Evolutionary conservation across 1,139 yeast genomes (phyloP), one percentile per base, ranked within the genome.

Genomic region (Blastobotrys indianensis): DNA sequence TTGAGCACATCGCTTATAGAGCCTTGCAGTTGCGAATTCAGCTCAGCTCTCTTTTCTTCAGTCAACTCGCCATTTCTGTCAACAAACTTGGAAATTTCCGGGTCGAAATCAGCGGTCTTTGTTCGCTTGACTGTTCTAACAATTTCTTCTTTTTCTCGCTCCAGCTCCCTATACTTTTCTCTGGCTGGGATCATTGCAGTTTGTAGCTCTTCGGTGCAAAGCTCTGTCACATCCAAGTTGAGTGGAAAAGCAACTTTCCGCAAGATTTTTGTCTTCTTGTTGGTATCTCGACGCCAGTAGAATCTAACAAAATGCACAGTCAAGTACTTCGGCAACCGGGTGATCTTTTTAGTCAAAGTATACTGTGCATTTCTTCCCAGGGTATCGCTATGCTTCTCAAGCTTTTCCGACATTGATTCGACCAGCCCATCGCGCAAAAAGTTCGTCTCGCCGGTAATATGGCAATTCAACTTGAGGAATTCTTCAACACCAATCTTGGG

Each of bases 181-280:
- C 97, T 80, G 11, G 79, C 76, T 42, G 81, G 77, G 17, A 82
- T 74, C 61, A 88, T 80, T 48, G 77, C 77, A 23, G 72, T 69
- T 61, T 79, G 82, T 53, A 88, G 76, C 9, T 79, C 80, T 10
- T 80, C 88, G 51, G 88, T 88, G 57, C 94, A 75, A 69, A 90
- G 72, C 60, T 90, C 97, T 12, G 92, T 77, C 39, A 88, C 74
- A 63, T 92, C 99, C 50, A 90, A 73, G 35, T 42, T 50, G 67
- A 88, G 85, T 39, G 99, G 99, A 67, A 94, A 92, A 53, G 83
- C 86, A 28, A 92, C 98, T 67, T 83, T 88, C 62, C 98, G 81
- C 64, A 92, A 73, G 63, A 92, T 92, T 69, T 92, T 92, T 31
- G 95, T 85, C 70, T 92, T 92, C 68, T 84, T 85, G 55, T 79